Evolutionary conservation across 2,329 filamentous ascomycete genomes (phyloP).

Genomic region (Colletotrichum tamarilloi): DNA sequence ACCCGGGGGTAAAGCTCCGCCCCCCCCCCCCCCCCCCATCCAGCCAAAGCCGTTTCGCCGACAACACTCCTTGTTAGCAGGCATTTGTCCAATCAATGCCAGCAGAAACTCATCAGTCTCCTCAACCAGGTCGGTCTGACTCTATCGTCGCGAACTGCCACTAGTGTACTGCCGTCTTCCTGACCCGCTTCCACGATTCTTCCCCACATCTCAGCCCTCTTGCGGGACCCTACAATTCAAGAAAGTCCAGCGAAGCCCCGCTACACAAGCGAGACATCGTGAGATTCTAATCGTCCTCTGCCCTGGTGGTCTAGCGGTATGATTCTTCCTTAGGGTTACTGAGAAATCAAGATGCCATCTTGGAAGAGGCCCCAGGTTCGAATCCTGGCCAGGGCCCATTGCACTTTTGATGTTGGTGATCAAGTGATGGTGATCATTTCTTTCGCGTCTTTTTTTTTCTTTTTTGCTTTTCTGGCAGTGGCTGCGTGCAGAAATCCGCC

Average conservation of each 20-base stretch:
- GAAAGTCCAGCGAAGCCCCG: neutral
- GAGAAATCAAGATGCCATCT: neutral
- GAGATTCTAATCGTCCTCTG: neutral
- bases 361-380: constrained; percentile 36
- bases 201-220: neutral
- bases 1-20: no score
- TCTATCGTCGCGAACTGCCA: no score
- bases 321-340: constrained; percentile 34
- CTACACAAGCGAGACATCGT: neutral
- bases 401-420: neutral
- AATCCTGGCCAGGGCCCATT: constrained; percentile 29
- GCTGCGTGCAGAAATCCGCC: no score
- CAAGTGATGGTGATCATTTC: neutral
- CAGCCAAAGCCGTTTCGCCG: no score
- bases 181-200: neutral
- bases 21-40: no score
- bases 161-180: no score
- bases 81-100: no score
- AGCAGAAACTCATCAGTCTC: no score
- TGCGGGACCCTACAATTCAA: neutral
- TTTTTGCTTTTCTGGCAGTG: no score
- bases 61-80: no score
- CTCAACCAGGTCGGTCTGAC: no score
- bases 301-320: constrained; percentile 36
- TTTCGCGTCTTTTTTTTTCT: neutral